A percentile compares a stretch with the other conserved stretches of the same genome.
phyloP scores from a whole-genome alignment of 2,329 filamentous ascomycete species.

The Raffaelea deltoideospora region DNA sequence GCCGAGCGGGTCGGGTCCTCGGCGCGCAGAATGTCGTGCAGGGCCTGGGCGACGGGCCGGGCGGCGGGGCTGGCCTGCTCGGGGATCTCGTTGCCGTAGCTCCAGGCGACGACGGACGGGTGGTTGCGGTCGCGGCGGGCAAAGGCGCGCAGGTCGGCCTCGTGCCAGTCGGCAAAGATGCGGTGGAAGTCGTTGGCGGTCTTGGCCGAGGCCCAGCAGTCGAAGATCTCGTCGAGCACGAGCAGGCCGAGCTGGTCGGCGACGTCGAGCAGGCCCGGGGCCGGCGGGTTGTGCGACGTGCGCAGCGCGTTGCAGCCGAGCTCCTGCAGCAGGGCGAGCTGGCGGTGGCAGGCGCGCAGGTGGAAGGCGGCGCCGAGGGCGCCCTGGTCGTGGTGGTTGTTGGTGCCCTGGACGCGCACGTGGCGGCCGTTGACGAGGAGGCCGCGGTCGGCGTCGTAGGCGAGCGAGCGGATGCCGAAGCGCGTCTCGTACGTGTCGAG shows the following conservation, averaged over 20 bases:
- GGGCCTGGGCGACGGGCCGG: conserved; percentile 15
- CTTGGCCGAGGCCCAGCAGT: conserved; percentile 32
- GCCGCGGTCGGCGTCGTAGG: conserved; percentile 23
- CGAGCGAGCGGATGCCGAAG: conserved; percentile 32
- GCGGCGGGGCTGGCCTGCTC: conserved; percentile 26
- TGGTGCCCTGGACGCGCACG: conserved; percentile 28
- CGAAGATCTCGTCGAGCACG: conserved; percentile 39
- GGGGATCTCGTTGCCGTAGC: conserved; percentile 36
- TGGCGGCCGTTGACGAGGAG: conserved; percentile 29
- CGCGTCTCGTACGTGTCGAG: conserved; percentile 27
- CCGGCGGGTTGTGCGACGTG: conserved; percentile 37
- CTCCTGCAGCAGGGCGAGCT: conserved; percentile 32
- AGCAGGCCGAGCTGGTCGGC: conserved; percentile 33
- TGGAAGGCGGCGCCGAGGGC: conserved; percentile 35
- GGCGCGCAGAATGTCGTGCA: conserved; percentile 25
- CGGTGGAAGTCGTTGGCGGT: conserved; percentile 32
- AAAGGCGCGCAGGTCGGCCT: conserved; percentile 34
- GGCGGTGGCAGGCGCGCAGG: conserved; percentile 27
- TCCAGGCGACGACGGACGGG: conserved; percentile 35
- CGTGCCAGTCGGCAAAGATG: conserved; percentile 37
- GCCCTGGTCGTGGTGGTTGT: conserved; percentile 36
- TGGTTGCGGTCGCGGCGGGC: conserved; percentile 40
- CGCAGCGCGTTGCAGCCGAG: conserved; percentile 34
- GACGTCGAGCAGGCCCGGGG: conserved; percentile 31
- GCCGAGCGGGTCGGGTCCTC: conserved; percentile 32